Percentiles rank a stretch among this genome's conserved stretches.
phyloP scores from a whole-genome alignment of 768 basidiomycete species.

The Ramaria sp. region DNA sequence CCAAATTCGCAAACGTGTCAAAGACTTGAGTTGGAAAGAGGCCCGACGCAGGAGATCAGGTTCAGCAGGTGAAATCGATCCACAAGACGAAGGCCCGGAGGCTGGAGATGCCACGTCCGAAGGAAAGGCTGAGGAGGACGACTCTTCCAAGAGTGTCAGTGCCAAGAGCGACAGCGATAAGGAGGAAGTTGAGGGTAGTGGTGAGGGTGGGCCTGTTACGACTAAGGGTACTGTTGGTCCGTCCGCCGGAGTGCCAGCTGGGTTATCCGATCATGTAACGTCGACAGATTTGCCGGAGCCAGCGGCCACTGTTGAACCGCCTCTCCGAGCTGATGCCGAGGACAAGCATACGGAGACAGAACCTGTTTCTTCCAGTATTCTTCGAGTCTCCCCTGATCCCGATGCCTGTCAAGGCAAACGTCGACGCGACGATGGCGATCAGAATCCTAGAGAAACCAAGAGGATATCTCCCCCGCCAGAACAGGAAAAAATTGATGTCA shows the following conservation, averaged over 20 bases:
- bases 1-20: conserved; percentile 71
- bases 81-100: conserved; percentile 52
- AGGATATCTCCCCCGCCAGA: conserved; percentile 11
- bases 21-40: conserved; percentile 54
- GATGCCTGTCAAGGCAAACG: conserved; percentile 28
- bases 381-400: conserved; percentile 1
- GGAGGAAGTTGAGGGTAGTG: neutral
- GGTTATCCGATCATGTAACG: conserved; percentile 31
- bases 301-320: conserved; percentile 21
- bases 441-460: conserved; percentile 37
- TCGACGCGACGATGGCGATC: conserved; percentile 49
- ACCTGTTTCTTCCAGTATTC: neutral
- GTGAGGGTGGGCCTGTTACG: conserved; percentile 16
- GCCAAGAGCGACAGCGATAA: conserved; percentile 9
- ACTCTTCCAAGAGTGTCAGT: conserved; percentile 8
- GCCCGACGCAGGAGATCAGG: conserved; percentile 2
- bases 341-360: neutral
- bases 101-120: conserved; percentile 14
- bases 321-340: conserved; percentile 10
- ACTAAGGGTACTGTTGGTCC: conserved; percentile 34
- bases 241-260: neutral
- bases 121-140: conserved; percentile 1
- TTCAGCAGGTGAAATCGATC: conserved; percentile 26
- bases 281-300: conserved; percentile 23
- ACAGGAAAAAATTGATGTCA: conserved; percentile 25